Conservation (phyloP, 306 rosid species). For the Acmispon strigosus region DNA sequence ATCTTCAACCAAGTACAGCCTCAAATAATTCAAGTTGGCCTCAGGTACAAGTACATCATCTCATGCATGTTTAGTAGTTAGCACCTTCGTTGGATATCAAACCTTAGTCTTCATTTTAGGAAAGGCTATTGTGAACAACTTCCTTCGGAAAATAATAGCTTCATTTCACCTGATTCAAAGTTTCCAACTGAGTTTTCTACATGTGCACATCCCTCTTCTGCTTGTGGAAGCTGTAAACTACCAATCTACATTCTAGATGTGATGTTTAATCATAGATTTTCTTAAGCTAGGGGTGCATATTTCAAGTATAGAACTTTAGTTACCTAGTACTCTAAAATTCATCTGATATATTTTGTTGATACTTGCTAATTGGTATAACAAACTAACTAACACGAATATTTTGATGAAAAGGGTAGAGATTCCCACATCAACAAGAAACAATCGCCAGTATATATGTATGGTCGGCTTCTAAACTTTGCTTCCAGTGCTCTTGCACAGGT, state of each 20-base stretch:
- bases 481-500: slow-evolving; percentile 71
- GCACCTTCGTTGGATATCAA: not conserved
- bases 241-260: too few species aligned
- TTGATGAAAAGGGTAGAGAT: slow-evolving; percentile 30
- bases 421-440: slow-evolving; percentile 26
- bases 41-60: slow-evolving; percentile 39
- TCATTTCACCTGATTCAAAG: too few species aligned
- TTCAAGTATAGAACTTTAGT: not conserved
- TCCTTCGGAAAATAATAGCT: too few species aligned
- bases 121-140: not conserved
- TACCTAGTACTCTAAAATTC: not conserved
- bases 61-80: not conserved
- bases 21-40: slow-evolving; percentile 30
- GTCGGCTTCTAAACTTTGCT: slow-evolving; percentile 69
- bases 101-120: not conserved
- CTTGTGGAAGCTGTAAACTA: not conserved
- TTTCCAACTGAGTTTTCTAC: not conserved
- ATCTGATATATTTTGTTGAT: too few species aligned
- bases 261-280: too few species aligned
- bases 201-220: not conserved
- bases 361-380: not conserved
- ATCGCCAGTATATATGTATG: slow-evolving; percentile 61
- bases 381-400: slow-evolving; percentile 1
- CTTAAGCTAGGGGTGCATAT: too few species aligned
- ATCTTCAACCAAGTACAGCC: slow-evolving; percentile 30